Evolutionary conservation across 2,329 filamentous ascomycete species (phyloP).

Genomic region (Biscogniauxia mediterranea): DNA sequence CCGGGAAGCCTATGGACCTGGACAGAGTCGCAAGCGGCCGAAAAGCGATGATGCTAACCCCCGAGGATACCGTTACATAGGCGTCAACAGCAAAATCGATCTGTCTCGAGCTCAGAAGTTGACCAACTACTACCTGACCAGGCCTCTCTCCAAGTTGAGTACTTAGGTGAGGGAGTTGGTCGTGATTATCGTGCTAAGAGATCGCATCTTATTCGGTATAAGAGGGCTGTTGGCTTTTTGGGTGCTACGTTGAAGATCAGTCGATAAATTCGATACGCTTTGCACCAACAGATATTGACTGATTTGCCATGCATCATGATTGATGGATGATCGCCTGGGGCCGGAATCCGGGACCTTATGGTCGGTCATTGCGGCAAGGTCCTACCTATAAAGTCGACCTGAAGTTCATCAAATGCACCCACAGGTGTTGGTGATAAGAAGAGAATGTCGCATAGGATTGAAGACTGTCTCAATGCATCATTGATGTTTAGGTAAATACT

Average conservation of each 20-base stretch:
- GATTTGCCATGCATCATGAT: not conserved
- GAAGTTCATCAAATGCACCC: not conserved
- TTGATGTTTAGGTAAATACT: not conserved
- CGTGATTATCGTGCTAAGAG: not conserved
- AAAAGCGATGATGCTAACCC: not conserved
- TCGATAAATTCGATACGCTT: not conserved
- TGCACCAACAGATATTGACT: not conserved
- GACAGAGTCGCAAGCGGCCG: slow-evolving; percentile 1
- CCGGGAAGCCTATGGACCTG: slow-evolving; percentile 10
- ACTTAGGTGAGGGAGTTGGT: too few relatives aligned
- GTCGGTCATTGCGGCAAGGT: not conserved
- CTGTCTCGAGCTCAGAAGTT: not conserved
- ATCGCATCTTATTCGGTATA: not conserved
- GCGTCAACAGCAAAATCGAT: not conserved
- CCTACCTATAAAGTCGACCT: not conserved
- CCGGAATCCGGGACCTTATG: not conserved
- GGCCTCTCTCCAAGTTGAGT: too few relatives aligned
- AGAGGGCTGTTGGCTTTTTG: not conserved
- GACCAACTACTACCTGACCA: not conserved
- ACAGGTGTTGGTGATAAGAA: not conserved
- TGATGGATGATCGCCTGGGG: not conserved
- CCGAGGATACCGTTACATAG: slow-evolving; percentile 6
- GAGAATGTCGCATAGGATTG: not conserved
- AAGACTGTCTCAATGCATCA: too few relatives aligned
- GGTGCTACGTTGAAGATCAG: not conserved